These are phyloP conservation scores for Cladophialophora carrionii DNA, from an alignment of 2,329 filamentous ascomycete genomes.

Conservation along the genomic window DNA sequence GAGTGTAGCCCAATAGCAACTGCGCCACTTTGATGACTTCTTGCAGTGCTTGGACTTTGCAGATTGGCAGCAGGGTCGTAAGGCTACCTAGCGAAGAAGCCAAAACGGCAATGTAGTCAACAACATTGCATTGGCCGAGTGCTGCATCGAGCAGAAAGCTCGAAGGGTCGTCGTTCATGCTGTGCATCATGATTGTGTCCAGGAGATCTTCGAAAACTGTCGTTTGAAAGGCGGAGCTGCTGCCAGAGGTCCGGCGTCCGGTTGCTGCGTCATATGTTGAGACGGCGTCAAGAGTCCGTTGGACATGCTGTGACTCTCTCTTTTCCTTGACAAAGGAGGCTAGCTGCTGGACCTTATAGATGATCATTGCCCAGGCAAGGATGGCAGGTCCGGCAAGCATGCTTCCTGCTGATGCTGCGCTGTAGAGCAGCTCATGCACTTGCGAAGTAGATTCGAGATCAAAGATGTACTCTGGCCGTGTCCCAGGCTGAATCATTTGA, in stretches of 20 bases:
- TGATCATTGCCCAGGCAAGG: constrained; percentile 79
- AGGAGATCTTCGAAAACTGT: constrained; percentile 55
- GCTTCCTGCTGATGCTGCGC: constrained; percentile 60
- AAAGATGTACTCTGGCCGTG: constrained; percentile 51
- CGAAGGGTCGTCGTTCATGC: constrained; percentile 53
- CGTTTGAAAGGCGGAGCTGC: constrained; percentile 42
- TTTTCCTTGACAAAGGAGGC: constrained; percentile 64
- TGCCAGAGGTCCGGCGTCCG: constrained; percentile 38
- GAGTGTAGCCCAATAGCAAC: constrained; percentile 70
- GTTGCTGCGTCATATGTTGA: constrained; percentile 40
- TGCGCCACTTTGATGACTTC: constrained; percentile 71
- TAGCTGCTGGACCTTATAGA: constrained; percentile 68
- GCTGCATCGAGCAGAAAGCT: constrained; percentile 52
- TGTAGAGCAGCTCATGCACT: constrained; percentile 71
- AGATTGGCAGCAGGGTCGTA: constrained; percentile 19
- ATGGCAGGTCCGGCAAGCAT: constrained; percentile 71
- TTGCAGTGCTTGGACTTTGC: constrained; percentile 54
- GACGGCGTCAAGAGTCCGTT: constrained; percentile 48
- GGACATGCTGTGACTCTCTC: constrained; percentile 50
- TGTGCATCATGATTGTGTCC: constrained; percentile 49
- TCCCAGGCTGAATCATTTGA: constrained; percentile 17
- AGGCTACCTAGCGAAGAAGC: background rate
- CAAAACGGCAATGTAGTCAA: constrained; percentile 50
- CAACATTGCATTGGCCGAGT: constrained; percentile 53
- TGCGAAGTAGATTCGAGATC: constrained; percentile 70